phyloP scores from a whole-genome alignment of 371 early-diverging fungal species.

The Rhizopus delemar region DNA sequence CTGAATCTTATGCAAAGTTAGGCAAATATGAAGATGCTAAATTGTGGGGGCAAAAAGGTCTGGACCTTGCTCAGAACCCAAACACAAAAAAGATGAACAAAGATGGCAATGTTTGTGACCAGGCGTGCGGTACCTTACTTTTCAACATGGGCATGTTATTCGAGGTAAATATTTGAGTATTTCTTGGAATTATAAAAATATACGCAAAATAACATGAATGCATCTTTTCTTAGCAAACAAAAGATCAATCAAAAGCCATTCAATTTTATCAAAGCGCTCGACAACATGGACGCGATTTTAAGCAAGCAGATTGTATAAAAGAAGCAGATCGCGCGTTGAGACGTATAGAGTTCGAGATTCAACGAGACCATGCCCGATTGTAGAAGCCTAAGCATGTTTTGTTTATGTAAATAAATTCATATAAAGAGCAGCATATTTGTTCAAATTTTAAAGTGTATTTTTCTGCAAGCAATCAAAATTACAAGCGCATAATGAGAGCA shows the following conservation, averaged over 20 bases:
- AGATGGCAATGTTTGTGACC: constrained; percentile 54
- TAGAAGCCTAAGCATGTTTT: not conserved
- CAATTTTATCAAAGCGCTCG: constrained; percentile 35
- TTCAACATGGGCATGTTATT: constrained; percentile 66
- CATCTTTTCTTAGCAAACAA: constrained; percentile 31
- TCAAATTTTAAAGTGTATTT: too few species aligned
- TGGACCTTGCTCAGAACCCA: constrained; percentile 55
- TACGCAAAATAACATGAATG: not conserved
- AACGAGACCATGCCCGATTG: constrained; percentile 7
- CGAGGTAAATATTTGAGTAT: constrained; percentile 47
- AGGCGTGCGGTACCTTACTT: constrained; percentile 59
- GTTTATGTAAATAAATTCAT: not conserved
- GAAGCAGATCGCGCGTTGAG: constrained; percentile 39
- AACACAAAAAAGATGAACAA: constrained; percentile 45
- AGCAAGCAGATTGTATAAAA: constrained; percentile 33
- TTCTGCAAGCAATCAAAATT: too few species aligned
- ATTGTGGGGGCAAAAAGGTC: constrained; percentile 61
- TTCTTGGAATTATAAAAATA: not conserved
- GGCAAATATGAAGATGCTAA: constrained; percentile 58
- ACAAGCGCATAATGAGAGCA: too few species aligned
- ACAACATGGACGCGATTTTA: constrained; percentile 35
- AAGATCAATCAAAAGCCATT: constrained; percentile 33
- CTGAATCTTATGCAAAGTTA: constrained; percentile 58
- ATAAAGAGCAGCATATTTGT: not conserved
- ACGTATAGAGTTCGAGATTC: constrained; percentile 32